Percentiles rank a stretch among this genome's conserved stretches.
Evolutionary conservation across 2,329 filamentous ascomycete genomes (phyloP).

Genomic region (Fusarium sp.): DNA sequence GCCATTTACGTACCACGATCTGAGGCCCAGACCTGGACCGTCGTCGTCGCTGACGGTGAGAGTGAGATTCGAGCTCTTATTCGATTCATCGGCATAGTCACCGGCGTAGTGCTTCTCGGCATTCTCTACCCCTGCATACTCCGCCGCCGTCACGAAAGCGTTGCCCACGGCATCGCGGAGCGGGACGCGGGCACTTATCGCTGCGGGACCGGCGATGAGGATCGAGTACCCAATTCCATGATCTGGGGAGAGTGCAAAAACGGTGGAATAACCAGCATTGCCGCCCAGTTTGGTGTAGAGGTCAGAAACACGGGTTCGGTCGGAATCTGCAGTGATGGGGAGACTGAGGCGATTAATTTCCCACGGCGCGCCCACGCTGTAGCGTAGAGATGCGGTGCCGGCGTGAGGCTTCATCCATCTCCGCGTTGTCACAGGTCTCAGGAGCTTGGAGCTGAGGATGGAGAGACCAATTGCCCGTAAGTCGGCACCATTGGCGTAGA

Average conservation of each 20-base stretch:
- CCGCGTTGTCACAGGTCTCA: conserved; percentile 9
- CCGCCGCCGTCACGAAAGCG: neutral
- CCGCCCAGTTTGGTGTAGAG: conserved; percentile 42
- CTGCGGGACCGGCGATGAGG: conserved; percentile 1
- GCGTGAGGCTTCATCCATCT: conserved; percentile 34
- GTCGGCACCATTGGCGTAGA: conserved; percentile 2
- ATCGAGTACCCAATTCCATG: conserved; percentile 40
- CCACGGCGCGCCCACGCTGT: conserved; percentile 33
- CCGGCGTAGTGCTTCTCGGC: neutral
- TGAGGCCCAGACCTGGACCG: conserved; percentile 13
- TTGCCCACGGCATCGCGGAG: conserved; percentile 1
- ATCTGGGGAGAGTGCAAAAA: conserved; percentile 45
- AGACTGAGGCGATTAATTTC: conserved; percentile 32
- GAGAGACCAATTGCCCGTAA: conserved; percentile 22
- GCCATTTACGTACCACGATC: conserved; percentile 3
- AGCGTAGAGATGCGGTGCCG: conserved; percentile 18
- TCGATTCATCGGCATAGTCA: neutral
- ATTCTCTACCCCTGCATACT: conserved; percentile 2
- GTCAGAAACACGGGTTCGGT: conserved; percentile 44
- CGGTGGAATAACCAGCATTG: conserved; percentile 42
- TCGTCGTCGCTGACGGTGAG: conserved; percentile 17
- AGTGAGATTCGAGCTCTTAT: conserved; percentile 9
- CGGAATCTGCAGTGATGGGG: conserved; percentile 11
- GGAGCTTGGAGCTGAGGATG: conserved; percentile 32
- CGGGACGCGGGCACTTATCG: neutral